Conservation (phyloP, 257 asterid genomes). For the Ligustrum vulgare region DNA sequence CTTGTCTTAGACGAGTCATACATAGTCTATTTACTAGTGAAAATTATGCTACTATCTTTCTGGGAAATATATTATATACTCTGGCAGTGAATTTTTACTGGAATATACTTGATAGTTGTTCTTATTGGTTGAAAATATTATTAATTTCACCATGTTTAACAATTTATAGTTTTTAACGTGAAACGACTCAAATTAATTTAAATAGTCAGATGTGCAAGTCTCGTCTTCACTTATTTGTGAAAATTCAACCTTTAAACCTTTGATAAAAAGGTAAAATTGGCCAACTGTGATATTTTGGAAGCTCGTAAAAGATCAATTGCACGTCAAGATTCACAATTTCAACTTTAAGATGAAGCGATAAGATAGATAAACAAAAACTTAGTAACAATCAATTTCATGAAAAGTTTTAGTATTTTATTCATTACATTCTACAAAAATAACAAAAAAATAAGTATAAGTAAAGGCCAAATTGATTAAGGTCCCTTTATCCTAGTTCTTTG, state of each 20-base stretch:
- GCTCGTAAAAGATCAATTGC: too few relatives aligned
- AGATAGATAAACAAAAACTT: background rate
- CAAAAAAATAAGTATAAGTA: conserved; percentile 21
- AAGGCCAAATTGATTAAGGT: conserved; percentile 9
- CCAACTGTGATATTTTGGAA: too few relatives aligned
- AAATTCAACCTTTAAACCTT: too few relatives aligned
- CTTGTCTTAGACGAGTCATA: background rate
- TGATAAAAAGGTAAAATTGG: too few relatives aligned
- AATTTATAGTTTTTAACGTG: background rate
- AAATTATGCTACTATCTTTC: background rate
- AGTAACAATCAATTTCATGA: background rate
- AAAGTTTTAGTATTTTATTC: background rate
- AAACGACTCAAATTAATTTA: background rate
- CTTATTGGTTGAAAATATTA: background rate
- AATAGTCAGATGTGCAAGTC: too few relatives aligned
- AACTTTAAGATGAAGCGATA: too few relatives aligned
- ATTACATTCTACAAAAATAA: conserved; percentile 7
- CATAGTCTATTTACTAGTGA: background rate
- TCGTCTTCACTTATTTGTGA: too few relatives aligned
- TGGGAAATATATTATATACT: background rate
- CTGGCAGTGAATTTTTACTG: background rate
- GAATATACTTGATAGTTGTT: background rate
- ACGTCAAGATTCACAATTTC: too few relatives aligned
- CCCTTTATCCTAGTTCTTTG: conserved; percentile 11
- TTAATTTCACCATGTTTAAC: background rate